Conservation (phyloP, 2,329 filamentous ascomycete species). For the Diaporthe vaccinii region DNA sequence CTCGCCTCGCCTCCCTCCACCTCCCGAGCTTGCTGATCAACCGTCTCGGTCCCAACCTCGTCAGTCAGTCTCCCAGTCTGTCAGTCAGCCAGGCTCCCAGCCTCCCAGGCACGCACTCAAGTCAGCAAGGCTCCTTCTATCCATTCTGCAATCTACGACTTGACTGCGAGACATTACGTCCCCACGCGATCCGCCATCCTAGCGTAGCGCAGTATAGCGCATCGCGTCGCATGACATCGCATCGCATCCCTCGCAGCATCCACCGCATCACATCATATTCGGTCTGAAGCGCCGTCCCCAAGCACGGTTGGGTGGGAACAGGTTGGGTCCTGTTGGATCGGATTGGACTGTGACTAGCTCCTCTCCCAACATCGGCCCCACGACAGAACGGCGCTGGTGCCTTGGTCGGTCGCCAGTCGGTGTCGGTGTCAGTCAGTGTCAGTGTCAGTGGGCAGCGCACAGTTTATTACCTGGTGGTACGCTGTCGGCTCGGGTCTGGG, state of each 20-base stretch:
- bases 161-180: neutral
- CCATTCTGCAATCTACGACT: neutral
- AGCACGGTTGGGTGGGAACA: slow-evolving; percentile 14
- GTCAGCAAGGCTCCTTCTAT: slow-evolving; percentile 5
- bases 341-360: slow-evolving; percentile 18
- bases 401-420: slow-evolving; percentile 23
- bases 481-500: slow-evolving; percentile 29
- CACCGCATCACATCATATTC: slow-evolving; percentile 10
- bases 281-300: slow-evolving; percentile 19
- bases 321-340: slow-evolving; percentile 18
- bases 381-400: slow-evolving; percentile 27
- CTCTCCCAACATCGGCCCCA: slow-evolving; percentile 23
- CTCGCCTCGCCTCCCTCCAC: slow-evolving; percentile 33
- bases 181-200: neutral
- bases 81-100: neutral
- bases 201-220: slow-evolving; percentile 21
- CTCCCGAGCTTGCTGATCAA: slow-evolving; percentile 28
- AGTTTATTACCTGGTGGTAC: neutral
- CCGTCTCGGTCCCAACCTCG: slow-evolving; percentile 21
- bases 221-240: slow-evolving; percentile 11
- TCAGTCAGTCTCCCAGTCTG: neutral
- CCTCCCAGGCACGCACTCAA: neutral
- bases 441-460: slow-evolving; percentile 13
- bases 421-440: slow-evolving; percentile 15
- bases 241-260: neutral